Conservation (phyloP, 495 filamentous ascomycete species). For the Penicillium waksmanii region DNA sequence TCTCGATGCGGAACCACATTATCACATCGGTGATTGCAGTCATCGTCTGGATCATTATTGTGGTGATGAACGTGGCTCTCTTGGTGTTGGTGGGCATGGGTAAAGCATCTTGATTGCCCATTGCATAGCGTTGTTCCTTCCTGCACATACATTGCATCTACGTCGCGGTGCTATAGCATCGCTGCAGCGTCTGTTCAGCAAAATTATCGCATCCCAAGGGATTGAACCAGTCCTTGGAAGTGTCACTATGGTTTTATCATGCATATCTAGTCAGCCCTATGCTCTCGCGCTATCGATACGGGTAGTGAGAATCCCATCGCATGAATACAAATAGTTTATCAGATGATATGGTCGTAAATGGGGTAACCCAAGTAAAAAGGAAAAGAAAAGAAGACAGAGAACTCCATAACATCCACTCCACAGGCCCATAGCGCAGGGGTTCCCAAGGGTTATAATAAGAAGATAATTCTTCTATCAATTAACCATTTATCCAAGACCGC, state of each 20-base stretch:
- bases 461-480: too few relatives aligned
- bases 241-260: background rate
- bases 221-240: background rate
- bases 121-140: slow-evolving; percentile 52
- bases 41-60: slow-evolving; percentile 69
- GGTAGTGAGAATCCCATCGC: background rate
- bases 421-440: background rate
- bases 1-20: slow-evolving; percentile 67
- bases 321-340: slow-evolving; percentile 2
- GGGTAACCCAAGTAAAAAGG: background rate
- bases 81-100: slow-evolving; percentile 69
- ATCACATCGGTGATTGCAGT: slow-evolving; percentile 56
- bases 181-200: background rate
- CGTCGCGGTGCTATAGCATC: background rate
- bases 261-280: too few relatives aligned
- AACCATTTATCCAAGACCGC: slow-evolving; percentile 38
- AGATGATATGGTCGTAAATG: slow-evolving; percentile 1
- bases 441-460: too few relatives aligned
- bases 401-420: background rate
- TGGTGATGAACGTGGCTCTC: slow-evolving; percentile 73
- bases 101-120: slow-evolving; percentile 64
- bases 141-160: slow-evolving; percentile 6
- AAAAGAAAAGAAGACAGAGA: background rate
- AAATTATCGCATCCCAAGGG: background rate
- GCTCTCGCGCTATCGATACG: background rate